A percentile compares a stretch with the other conserved stretches of the same genome.
phyloP scores from a whole-genome alignment of 352 stramenopile species.

The Globisporangium parvum region DNA sequence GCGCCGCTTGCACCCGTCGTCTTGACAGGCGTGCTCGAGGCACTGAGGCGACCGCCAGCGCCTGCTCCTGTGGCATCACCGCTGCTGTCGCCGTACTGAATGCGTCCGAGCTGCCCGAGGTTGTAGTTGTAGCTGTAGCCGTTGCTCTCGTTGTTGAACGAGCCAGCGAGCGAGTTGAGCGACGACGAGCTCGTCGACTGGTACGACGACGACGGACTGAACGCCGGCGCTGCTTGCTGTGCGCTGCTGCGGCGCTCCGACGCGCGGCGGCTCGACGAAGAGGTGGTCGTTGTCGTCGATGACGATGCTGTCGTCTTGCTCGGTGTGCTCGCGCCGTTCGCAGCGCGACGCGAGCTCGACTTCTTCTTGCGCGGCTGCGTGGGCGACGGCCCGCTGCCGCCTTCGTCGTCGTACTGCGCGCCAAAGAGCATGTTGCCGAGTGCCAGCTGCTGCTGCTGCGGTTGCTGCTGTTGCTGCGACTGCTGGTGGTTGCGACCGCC shows the following conservation, averaged over 20 bases:
- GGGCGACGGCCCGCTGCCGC: constrained; percentile 18
- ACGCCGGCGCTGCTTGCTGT: background rate
- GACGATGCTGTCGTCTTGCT: background rate
- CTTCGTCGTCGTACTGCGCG: constrained; percentile 46
- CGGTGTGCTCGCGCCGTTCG: constrained; percentile 1
- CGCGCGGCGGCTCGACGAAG: background rate
- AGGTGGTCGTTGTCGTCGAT: background rate
- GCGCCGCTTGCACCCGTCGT: background rate
- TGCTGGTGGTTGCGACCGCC: too few relatives aligned
- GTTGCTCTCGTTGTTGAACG: constrained; percentile 14
- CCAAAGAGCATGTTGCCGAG: constrained; percentile 36
- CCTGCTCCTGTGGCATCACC: background rate
- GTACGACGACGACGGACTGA: constrained; percentile 17
- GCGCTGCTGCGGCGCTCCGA: background rate
- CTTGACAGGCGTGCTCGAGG: constrained; percentile 13
- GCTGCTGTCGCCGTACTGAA: constrained; percentile 3
- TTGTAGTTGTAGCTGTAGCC: constrained; percentile 11
- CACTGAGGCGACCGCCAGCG: constrained; percentile 4
- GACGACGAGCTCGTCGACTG: constrained; percentile 21
- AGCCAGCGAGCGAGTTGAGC: constrained; percentile 12
- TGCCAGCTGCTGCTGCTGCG: background rate
- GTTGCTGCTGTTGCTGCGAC: too few relatives aligned
- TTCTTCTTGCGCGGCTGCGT: constrained; percentile 34
- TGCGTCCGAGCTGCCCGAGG: constrained; percentile 4
- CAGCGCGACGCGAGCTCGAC: background rate